Evolutionary conservation across 148 eudicot species (phyloP).

Genomic region (Polygonum maritimum): DNA sequence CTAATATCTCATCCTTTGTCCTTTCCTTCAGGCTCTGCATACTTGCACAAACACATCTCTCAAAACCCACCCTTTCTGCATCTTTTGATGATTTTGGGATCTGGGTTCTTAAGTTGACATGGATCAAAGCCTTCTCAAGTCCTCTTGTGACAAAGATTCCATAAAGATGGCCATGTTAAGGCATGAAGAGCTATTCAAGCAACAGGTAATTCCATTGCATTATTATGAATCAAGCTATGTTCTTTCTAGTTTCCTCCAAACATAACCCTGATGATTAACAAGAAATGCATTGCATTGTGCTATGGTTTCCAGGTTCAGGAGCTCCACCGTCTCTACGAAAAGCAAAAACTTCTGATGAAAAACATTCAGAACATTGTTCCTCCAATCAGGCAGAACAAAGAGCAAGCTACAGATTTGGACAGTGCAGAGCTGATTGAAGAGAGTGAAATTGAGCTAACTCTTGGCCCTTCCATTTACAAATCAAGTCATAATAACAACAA

Average conservation of each 20-base stretch:
- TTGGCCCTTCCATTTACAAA: slow-evolving; percentile 6
- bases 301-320: neutral
- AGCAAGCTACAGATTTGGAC: neutral
- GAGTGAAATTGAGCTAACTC: slow-evolving; percentile 9
- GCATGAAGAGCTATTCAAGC: slow-evolving; percentile 80
- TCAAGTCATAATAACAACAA: too few relatives aligned
- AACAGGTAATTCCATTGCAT: slow-evolving; percentile 43
- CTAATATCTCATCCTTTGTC: neutral
- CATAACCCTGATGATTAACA: neutral
- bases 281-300: neutral
- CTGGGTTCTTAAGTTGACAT: neutral
- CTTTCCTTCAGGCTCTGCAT: neutral
- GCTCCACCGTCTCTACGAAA: slow-evolving; percentile 7
- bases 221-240: neutral
- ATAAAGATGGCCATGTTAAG: slow-evolving; percentile 86
- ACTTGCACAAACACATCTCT: neutral
- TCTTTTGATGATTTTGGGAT: slow-evolving; percentile 1
- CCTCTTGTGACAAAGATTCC: slow-evolving; percentile 52
- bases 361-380: neutral
- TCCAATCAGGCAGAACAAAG: neutral
- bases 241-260: neutral
- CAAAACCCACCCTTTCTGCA: neutral
- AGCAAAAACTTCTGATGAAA: slow-evolving; percentile 11
- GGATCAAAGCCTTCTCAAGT: slow-evolving; percentile 46
- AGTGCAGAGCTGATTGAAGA: neutral